Conservation (phyloP, 148 eudicot genomes). For the Beta vulgaris region DNA sequence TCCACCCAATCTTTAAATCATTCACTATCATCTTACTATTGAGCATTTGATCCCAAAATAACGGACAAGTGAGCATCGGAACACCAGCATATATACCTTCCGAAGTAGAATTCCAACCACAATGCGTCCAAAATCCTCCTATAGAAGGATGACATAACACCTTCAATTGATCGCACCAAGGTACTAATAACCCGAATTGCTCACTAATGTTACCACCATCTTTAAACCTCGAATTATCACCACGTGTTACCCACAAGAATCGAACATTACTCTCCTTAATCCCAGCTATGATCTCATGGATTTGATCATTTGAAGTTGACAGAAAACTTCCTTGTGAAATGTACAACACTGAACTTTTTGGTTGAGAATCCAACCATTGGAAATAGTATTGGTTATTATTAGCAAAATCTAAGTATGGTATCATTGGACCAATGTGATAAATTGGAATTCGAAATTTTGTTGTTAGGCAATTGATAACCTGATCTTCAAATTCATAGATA, state of each 20-base stretch:
- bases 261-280: slow-evolving; percentile 45
- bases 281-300: slow-evolving; percentile 56
- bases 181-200: slow-evolving; percentile 36
- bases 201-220: not conserved
- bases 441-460: slow-evolving; percentile 29
- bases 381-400: slow-evolving; percentile 21
- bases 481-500: slow-evolving; percentile 47
- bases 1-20: slow-evolving; percentile 49
- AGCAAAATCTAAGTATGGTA: slow-evolving; percentile 38
- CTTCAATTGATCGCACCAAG: slow-evolving; percentile 54
- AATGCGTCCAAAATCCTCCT: slow-evolving; percentile 60
- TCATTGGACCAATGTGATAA: slow-evolving; percentile 49
- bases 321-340: slow-evolving; percentile 66
- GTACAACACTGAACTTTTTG: slow-evolving; percentile 48
- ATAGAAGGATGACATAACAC: slow-evolving; percentile 45
- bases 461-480: slow-evolving; percentile 39
- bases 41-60: slow-evolving; percentile 43
- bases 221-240: slow-evolving; percentile 26
- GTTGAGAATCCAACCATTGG: slow-evolving; percentile 35
- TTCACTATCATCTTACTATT: slow-evolving; percentile 46
- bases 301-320: slow-evolving; percentile 46
- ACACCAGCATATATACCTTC: slow-evolving; percentile 47
- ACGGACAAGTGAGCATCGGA: slow-evolving; percentile 49
- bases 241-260: slow-evolving; percentile 55
- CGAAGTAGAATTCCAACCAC: slow-evolving; percentile 59